phyloP scores from a whole-genome alignment of 306 rosid genomes.

The Quercus ilex region DNA sequence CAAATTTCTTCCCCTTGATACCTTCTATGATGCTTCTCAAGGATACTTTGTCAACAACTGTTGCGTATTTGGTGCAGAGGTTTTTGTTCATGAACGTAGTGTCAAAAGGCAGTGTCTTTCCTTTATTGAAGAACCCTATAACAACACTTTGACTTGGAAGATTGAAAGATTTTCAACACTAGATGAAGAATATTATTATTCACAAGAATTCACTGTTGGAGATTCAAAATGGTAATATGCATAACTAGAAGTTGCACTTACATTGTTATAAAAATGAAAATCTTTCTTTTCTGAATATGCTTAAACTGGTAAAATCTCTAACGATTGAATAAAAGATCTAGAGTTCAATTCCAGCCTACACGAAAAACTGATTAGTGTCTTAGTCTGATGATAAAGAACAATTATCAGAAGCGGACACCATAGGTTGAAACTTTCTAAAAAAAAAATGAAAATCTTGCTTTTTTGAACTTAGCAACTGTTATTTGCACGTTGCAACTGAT shows the following conservation, averaged over 20 bases:
- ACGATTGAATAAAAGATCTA: no score
- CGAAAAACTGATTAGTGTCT: no score
- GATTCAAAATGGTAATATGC: neutral
- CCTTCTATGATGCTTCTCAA: neutral
- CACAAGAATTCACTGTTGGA: no score
- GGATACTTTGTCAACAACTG: conserved; percentile 12
- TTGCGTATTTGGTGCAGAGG: neutral
- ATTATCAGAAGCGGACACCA: no score
- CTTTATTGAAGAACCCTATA: neutral
- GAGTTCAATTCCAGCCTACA: no score
- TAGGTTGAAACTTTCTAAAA: no score
- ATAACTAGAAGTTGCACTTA: neutral
- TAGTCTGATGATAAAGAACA: no score
- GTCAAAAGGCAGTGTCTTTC: neutral
- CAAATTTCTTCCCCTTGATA: neutral
- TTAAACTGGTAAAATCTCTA: no score
- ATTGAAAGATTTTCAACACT: neutral
- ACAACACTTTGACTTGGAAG: neutral
- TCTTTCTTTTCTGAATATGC: no score
- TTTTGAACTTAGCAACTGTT: neutral
- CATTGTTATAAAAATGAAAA: no score
- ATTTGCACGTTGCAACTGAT: neutral
- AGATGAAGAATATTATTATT: accelerated
- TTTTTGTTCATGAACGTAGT: no score
- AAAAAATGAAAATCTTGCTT: neutral